Evolutionary conservation across 306 rosid species (phyloP).

Genomic region (Prunus dulcis): DNA sequence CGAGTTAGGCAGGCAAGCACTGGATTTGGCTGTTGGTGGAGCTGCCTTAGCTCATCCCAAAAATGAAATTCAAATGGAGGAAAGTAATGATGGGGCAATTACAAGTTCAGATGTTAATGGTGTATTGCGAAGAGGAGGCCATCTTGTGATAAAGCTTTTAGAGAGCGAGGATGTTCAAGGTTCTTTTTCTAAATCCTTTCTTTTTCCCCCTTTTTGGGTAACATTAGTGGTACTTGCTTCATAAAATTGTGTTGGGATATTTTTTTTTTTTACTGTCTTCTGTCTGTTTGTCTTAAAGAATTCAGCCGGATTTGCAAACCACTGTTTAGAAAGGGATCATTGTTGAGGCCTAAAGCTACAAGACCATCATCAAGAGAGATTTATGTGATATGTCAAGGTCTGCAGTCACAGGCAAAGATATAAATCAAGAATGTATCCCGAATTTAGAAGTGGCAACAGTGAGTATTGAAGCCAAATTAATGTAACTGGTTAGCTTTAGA

Average conservation of each 20-base stretch:
- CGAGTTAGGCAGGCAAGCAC: conserved; percentile 84
- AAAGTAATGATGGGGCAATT: conserved; percentile 16
- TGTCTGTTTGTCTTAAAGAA: conserved; percentile 44
- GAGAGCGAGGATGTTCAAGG: conserved; percentile 91
- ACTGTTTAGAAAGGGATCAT: conserved; percentile 63
- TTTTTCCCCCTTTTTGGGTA: background rate
- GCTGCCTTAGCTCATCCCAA: conserved; percentile 30
- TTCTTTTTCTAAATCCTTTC: background rate
- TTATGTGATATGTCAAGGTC: conserved; percentile 81
- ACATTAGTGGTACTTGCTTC: background rate
- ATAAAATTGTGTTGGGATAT: conserved; percentile 11
- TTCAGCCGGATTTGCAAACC: conserved; percentile 68
- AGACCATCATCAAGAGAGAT: conserved; percentile 90
- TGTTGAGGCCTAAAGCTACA: conserved; percentile 97
- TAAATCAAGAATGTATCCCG: background rate
- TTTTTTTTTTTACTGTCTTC: background rate
- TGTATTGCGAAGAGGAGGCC: conserved; percentile 60
- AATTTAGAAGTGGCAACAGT: background rate
- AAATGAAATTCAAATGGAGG: conserved; percentile 23
- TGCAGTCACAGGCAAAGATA: conserved; percentile 36
- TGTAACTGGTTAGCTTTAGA: background rate
- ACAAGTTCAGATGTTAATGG: conserved; percentile 36
- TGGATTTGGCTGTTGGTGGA: conserved; percentile 73
- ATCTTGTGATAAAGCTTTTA: conserved; percentile 78
- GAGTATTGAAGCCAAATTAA: background rate